Conservation (phyloP, 1,139 yeast species). For the Debaryomyces nepalensis region DNA sequence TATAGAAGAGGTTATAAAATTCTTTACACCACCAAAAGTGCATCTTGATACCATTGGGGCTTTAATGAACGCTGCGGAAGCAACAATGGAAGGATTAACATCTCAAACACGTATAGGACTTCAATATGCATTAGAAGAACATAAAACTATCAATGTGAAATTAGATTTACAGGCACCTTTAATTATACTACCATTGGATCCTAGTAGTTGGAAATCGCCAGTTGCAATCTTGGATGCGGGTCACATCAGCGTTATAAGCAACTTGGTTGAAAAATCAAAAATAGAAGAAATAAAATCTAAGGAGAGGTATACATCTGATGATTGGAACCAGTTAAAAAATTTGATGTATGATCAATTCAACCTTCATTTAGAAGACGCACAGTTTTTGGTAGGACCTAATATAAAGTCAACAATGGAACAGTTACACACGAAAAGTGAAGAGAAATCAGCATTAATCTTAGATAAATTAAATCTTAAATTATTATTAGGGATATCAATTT, state of each 20-base stretch:
- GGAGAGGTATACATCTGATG: conserved; percentile 69
- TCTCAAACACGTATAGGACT: conserved; percentile 90
- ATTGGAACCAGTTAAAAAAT: conserved; percentile 70
- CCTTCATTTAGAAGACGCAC: conserved; percentile 81
- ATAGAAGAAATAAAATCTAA: conserved; percentile 74
- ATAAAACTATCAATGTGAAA: conserved; percentile 82
- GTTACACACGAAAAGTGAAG: conserved; percentile 51
- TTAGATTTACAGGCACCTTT: conserved; percentile 94
- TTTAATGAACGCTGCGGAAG: conserved; percentile 92
- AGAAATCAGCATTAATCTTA: conserved; percentile 60
- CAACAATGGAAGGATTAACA: conserved; percentile 89
- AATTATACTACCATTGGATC: conserved; percentile 84
- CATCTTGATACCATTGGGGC: conserved; percentile 91
- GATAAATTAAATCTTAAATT: conserved; percentile 79
- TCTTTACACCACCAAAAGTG: conserved; percentile 85
- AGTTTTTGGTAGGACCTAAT: conserved; percentile 82
- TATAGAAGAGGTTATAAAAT: conserved; percentile 70
- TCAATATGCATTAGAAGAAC: conserved; percentile 92
- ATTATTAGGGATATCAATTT: conserved; percentile 76
- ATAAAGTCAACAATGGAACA: conserved; percentile 78
- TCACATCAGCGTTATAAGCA: conserved; percentile 83
- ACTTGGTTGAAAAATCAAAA: conserved; percentile 72
- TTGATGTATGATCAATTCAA: conserved; percentile 90
- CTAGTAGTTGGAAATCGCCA: conserved; percentile 79
- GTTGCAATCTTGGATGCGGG: conserved; percentile 97